A percentile compares a stretch with the other conserved stretches of the same genome.
phyloP scores from a whole-genome alignment of 805 yeast species.

The Torulaspora microellipsoides region DNA sequence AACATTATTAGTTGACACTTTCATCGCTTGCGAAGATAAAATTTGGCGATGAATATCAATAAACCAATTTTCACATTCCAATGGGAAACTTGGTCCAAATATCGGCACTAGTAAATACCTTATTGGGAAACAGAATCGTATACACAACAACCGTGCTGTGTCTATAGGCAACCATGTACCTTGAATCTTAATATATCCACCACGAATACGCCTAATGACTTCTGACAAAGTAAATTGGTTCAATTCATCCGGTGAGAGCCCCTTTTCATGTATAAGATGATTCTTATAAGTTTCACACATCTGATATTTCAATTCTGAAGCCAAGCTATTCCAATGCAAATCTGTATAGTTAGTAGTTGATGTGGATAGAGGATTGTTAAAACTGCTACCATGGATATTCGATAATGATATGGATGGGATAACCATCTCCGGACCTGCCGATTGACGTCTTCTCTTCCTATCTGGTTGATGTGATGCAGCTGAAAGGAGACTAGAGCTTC shows the following conservation, averaged over 20 bases:
- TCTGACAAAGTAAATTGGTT: slow-evolving; percentile 18
- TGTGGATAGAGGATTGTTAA: background rate
- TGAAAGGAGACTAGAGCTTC: slow-evolving; percentile 1
- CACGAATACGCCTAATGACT: slow-evolving; percentile 63
- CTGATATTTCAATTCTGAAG: slow-evolving; percentile 18
- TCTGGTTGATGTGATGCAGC: slow-evolving; percentile 1
- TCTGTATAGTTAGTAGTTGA: slow-evolving; percentile 21
- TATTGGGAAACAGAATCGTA: slow-evolving; percentile 71
- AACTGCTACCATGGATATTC: too few species aligned
- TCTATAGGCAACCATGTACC: slow-evolving; percentile 88
- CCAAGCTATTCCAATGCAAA: slow-evolving; percentile 32
- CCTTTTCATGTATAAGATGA: slow-evolving; percentile 10
- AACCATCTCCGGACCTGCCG: slow-evolving; percentile 7
- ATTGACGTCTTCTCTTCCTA: slow-evolving; percentile 11
- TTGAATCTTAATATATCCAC: slow-evolving; percentile 87
- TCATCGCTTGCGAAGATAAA: too few species aligned
- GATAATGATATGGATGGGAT: too few species aligned
- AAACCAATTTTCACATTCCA: slow-evolving; percentile 29
- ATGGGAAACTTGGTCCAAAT: slow-evolving; percentile 63
- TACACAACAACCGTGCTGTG: slow-evolving; percentile 62
- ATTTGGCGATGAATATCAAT: slow-evolving; percentile 1
- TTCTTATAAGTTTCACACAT: slow-evolving; percentile 16
- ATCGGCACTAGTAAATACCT: slow-evolving; percentile 72
- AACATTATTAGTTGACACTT: too few species aligned
- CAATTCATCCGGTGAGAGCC: slow-evolving; percentile 12